Evolutionary conservation across 2,329 filamentous ascomycete species (phyloP).

Genomic region (Pseudogymnoascus sp.): DNA sequence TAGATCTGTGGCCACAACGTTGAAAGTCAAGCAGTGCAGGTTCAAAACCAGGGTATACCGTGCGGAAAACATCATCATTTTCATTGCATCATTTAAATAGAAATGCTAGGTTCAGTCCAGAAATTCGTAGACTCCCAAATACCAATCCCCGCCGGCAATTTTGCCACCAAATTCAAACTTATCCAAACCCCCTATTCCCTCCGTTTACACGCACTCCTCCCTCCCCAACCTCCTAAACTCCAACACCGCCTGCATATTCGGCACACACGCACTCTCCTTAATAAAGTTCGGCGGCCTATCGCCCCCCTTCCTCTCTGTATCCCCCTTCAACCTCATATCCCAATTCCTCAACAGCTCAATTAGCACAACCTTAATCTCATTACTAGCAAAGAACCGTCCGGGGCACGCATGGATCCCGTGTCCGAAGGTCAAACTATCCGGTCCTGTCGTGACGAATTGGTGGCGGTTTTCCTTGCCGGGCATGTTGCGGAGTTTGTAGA

Average conservation of each 20-base stretch:
- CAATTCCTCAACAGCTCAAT: conserved; percentile 29
- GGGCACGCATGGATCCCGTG: conserved; percentile 38
- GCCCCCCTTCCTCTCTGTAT: conserved; percentile 73
- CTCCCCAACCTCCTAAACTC: conserved; percentile 16
- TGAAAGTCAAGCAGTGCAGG: background rate
- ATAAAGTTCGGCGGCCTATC: conserved; percentile 56
- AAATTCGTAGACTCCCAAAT: background rate
- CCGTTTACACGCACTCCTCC: background rate
- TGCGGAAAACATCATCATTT: background rate
- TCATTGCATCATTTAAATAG: background rate
- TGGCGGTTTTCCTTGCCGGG: conserved; percentile 25
- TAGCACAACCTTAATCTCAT: conserved; percentile 34
- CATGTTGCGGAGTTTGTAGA: conserved; percentile 18
- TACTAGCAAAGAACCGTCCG: conserved; percentile 35
- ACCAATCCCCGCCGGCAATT: background rate
- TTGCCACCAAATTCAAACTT: background rate
- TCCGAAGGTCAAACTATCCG: conserved; percentile 32
- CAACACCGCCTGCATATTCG: conserved; percentile 16
- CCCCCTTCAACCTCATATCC: conserved; percentile 46
- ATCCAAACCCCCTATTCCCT: background rate
- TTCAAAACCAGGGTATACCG: background rate
- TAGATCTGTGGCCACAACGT: no score
- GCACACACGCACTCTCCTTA: conserved; percentile 6
- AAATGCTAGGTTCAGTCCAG: background rate
- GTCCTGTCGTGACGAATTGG: conserved; percentile 32